Conservation (phyloP, 2,329 filamentous ascomycete genomes). For the Malbranchea cinnamomea region DNA sequence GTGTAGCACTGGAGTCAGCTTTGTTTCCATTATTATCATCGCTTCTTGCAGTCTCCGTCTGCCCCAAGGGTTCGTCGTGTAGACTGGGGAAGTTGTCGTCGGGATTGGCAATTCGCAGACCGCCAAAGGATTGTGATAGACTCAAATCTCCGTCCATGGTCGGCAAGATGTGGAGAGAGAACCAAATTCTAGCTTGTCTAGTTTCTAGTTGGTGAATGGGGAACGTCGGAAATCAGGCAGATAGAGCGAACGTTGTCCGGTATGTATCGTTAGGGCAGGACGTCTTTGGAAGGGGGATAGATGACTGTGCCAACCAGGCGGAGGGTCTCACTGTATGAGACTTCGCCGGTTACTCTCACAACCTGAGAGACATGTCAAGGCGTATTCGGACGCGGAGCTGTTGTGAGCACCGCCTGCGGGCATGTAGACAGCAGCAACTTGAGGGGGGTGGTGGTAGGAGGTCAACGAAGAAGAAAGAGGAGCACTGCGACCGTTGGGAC, state of each 20-base stretch:
- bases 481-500: too few relatives aligned
- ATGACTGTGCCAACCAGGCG: constrained; percentile 6
- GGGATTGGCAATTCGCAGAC: constrained; percentile 91
- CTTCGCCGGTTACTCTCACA: constrained; percentile 8
- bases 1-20: neutral
- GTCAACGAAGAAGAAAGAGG: too few relatives aligned
- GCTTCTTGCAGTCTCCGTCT: too few relatives aligned
- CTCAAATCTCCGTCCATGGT: constrained; percentile 84
- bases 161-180: too few relatives aligned
- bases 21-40: too few relatives aligned
- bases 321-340: constrained; percentile 8
- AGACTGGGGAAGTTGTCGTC: constrained; percentile 48
- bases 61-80: constrained; percentile 19
- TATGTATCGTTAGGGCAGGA: neutral
- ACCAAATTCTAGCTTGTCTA: too few relatives aligned
- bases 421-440: too few relatives aligned
- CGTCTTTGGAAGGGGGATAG: neutral
- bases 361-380: constrained; percentile 7
- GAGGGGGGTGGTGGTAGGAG: too few relatives aligned
- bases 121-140: constrained; percentile 81
- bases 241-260: neutral
- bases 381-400: too few relatives aligned
- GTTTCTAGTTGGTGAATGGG: neutral
- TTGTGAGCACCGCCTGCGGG: too few relatives aligned
- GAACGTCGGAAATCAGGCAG: neutral